phyloP scores from a whole-genome alignment of 176 grass and related monocot genomes.

The Tuctoria greenei region DNA sequence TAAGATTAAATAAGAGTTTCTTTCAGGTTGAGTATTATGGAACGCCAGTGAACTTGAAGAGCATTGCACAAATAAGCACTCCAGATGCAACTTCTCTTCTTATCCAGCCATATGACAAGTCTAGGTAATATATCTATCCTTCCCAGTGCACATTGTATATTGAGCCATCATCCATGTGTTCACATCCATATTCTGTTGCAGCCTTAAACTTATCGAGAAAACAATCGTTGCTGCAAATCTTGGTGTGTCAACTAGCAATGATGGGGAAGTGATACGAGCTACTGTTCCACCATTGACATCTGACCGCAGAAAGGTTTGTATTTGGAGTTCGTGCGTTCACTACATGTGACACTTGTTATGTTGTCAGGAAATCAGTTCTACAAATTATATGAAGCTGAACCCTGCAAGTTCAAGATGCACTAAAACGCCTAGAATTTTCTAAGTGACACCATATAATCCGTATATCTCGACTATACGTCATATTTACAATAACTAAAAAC shows the following conservation, averaged over 20 bases:
- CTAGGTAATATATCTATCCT: slow-evolving; percentile 53
- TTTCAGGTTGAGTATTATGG: slow-evolving; percentile 94
- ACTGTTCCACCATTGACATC: slow-evolving; percentile 84
- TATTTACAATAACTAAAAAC: background rate
- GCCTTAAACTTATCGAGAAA: slow-evolving; percentile 95
- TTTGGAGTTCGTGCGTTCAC: slow-evolving; percentile 8
- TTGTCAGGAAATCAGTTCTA: background rate
- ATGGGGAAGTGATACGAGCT: slow-evolving; percentile 80
- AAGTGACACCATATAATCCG: slow-evolving; percentile 3
- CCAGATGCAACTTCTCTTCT: slow-evolving; percentile 93
- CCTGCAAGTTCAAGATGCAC: background rate
- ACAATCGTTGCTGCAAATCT: slow-evolving; percentile 90
- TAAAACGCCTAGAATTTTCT: background rate
- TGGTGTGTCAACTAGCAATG: slow-evolving; percentile 88
- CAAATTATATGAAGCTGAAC: background rate
- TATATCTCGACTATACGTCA: background rate
- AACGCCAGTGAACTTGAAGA: slow-evolving; percentile 90
- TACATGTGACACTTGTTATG: background rate
- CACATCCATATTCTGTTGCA: slow-evolving; percentile 38
- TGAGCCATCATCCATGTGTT: slow-evolving; percentile 7
- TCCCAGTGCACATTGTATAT: slow-evolving; percentile 16
- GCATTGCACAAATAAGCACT: slow-evolving; percentile 88
- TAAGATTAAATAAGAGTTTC: slow-evolving; percentile 5
- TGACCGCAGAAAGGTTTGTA: slow-evolving; percentile 90
- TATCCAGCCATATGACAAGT: slow-evolving; percentile 94